Evolutionary conservation across 2,329 filamentous ascomycete species (phyloP).

Genomic region (Verticillium longisporum): DNA sequence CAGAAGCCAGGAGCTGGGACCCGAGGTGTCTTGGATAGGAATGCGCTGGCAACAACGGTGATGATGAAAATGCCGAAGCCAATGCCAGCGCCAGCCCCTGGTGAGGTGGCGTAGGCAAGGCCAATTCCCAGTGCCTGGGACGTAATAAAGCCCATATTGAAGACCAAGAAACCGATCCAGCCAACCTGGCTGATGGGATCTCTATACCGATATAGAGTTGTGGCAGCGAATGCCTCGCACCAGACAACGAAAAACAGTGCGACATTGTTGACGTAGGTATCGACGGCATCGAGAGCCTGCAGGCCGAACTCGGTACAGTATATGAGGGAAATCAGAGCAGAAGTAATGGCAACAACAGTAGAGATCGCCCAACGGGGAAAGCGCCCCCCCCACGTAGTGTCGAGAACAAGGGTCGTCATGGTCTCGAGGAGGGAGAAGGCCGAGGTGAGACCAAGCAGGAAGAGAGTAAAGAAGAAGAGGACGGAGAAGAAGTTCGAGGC

Average conservation of each 20-base stretch:
- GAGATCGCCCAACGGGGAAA: constrained; percentile 32
- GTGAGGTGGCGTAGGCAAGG: constrained; percentile 34
- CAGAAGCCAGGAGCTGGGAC: background rate
- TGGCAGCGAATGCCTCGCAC: constrained; percentile 41
- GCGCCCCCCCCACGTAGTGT: constrained; percentile 31
- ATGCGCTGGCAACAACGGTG: constrained; percentile 24
- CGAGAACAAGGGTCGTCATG: constrained; percentile 43
- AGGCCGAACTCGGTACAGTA: constrained; percentile 51
- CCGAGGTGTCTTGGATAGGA: constrained; percentile 30
- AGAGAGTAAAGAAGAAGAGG: constrained; percentile 46
- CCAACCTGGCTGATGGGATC: constrained; percentile 36
- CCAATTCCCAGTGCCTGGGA: constrained; percentile 35
- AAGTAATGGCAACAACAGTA: constrained; percentile 34
- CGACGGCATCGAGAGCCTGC: constrained; percentile 42
- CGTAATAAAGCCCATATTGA: constrained; percentile 38
- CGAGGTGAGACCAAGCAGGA: constrained; percentile 46
- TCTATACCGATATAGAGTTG: constrained; percentile 41
- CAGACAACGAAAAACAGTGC: constrained; percentile 42
- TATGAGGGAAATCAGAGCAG: constrained; percentile 40
- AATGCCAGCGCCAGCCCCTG: constrained; percentile 34
- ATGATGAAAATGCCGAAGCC: constrained; percentile 41
- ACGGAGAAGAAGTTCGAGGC: constrained; percentile 48
- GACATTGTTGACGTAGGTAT: constrained; percentile 44
- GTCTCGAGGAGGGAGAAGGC: constrained; percentile 47
- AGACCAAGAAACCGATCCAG: constrained; percentile 26